phyloP scores from a whole-genome alignment of 192 early-diverging fungal species.

The Tieghemiomyces parasiticus region DNA sequence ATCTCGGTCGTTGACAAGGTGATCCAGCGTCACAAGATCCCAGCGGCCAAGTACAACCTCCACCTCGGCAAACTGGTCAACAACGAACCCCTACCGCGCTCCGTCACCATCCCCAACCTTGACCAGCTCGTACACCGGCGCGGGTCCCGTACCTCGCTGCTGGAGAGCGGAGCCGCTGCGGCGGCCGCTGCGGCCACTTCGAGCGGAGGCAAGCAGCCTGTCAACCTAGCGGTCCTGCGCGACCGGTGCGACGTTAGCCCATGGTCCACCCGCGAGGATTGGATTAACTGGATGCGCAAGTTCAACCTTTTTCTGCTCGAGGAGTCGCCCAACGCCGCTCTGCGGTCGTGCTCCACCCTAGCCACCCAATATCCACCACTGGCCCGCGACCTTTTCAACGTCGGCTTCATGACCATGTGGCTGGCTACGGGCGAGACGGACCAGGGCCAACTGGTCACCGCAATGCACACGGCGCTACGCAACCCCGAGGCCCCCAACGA shows the following conservation, averaged over 20 bases:
- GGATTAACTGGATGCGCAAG: conserved; percentile 87
- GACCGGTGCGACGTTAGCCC: conserved; percentile 80
- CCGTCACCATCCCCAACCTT: conserved; percentile 12
- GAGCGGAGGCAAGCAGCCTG: conserved; percentile 19
- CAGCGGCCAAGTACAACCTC: conserved; percentile 56
- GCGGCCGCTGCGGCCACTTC: not conserved
- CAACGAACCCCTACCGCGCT: conserved; percentile 51
- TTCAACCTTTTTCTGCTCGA: conserved; percentile 84
- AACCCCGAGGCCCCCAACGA: conserved; percentile 81
- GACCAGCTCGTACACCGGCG: no score
- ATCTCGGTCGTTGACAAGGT: conserved; percentile 76
- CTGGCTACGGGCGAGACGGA: conserved; percentile 76
- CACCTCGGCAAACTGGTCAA: conserved; percentile 58
- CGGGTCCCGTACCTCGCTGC: conserved; percentile 3
- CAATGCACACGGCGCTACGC: conserved; percentile 65
- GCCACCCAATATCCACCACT: conserved; percentile 67
- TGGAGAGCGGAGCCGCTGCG: not conserved
- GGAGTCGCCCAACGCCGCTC: conserved; percentile 91
- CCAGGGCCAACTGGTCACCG: conserved; percentile 73
- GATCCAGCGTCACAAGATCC: conserved; percentile 43
- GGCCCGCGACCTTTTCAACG: conserved; percentile 85
- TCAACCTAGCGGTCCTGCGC: conserved; percentile 74
- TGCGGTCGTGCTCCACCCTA: conserved; percentile 77
- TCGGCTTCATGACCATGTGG: conserved; percentile 96
- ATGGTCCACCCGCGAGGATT: conserved; percentile 81